Evolutionary conservation across 2,329 filamentous ascomycete genomes (phyloP).

Genomic region (Corniculantispora saksenae): DNA sequence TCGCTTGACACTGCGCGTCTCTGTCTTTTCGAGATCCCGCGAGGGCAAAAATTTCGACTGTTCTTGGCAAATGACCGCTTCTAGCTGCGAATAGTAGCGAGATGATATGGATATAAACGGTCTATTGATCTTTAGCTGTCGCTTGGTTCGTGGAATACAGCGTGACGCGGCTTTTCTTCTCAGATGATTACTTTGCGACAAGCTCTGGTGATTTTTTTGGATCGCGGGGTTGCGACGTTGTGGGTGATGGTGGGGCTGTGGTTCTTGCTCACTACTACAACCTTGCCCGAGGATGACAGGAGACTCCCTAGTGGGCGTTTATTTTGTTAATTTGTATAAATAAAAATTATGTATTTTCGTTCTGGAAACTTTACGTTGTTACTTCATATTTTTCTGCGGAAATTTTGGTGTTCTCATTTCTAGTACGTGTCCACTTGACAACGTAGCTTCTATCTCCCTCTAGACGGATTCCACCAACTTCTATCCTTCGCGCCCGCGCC

Average conservation of each 20-base stretch:
- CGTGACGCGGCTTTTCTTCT: not conserved
- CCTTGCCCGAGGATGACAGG: not conserved
- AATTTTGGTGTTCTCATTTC: too few species aligned
- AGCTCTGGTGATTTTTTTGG: constrained; percentile 11
- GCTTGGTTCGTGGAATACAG: not conserved
- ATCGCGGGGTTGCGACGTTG: constrained; percentile 20
- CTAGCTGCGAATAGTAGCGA: too few species aligned
- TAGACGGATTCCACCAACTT: constrained; percentile 15
- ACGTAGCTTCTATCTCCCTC: not conserved
- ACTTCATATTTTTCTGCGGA: too few species aligned
- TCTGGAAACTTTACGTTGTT: not conserved
- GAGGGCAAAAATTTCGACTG: not conserved
- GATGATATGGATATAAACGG: not conserved
- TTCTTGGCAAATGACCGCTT: not conserved
- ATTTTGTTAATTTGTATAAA: not conserved
- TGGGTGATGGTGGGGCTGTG: constrained; percentile 18
- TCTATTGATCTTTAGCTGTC: not conserved
- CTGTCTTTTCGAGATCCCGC: not conserved
- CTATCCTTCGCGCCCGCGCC: not conserved
- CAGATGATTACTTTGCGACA: not conserved
- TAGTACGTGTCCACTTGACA: not conserved
- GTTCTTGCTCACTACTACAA: not conserved
- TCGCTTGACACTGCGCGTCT: constrained; percentile 22
- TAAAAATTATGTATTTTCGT: not conserved
- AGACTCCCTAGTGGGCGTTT: not conserved